Evolutionary conservation across 495 filamentous ascomycete genomes (phyloP), one percentile per base, ranked within the genome.

Genomic region (Terfezia claveryi): DNA sequence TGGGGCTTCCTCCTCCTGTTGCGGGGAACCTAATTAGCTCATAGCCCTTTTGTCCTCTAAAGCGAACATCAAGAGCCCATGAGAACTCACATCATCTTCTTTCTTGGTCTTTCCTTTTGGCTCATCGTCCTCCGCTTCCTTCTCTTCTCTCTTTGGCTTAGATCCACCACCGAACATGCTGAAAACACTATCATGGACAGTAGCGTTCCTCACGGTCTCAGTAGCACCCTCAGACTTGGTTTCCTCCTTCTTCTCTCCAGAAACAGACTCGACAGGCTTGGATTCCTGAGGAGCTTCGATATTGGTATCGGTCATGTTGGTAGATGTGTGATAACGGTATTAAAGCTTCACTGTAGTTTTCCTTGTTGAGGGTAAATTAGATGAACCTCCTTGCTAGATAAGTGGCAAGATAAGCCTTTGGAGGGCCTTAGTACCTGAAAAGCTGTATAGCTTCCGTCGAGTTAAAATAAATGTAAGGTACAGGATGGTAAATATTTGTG

Each of bases 1-100:
- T 57, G 81, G 80, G 46, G 77, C 74, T 61, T 83, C 76, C 32
- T 85, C 87, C 67, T 85, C 66, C 27, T n/a, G 5, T n/a, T 46
- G 12, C 17, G 17, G 0, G 41, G 8, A 14, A 46, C 4, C 17
- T 46, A 9, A 46, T 46, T 14, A 14, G 41, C 41, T 46, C 20
- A 32, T 32, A 1, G 27, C 7, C 7, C 27, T 32, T 32, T 32
- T 32, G 7, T 32, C 1, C 27, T 32, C 27, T 20, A 46, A 46
- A 2, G 41, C 8, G 41, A 14, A 46, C 4, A 32, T 32, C 27
- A 32, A 32, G 27, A 32, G 27, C 4, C 27, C 27, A 46, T 46
- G 41, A 5, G 17, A 46, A 46, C 41, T 46, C 27, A 51, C 50
- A 20, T 27, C 50, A 3, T 51, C 50, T 20, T 51, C 50, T 10